These are phyloP conservation scores for Wilcoxina mikolae DNA, from an alignment of 495 filamentous ascomycete genomes.

Conservation along the genomic window DNA sequence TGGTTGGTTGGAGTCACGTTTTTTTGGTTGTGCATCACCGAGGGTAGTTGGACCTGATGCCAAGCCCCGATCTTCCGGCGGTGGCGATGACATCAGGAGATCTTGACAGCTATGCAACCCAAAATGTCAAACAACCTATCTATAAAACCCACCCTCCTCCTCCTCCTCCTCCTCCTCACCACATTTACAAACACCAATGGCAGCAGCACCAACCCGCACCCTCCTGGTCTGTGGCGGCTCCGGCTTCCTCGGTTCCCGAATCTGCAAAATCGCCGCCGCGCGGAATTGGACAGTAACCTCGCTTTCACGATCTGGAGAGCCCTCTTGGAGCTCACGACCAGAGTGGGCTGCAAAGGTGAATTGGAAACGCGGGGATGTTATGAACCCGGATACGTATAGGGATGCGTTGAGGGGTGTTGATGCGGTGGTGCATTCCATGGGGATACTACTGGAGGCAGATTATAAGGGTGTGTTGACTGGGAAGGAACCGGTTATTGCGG, in stretches of 20 bases:
- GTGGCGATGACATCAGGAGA: too few relatives aligned
- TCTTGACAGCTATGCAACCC: too few relatives aligned
- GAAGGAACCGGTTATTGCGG: slow-evolving; percentile 56
- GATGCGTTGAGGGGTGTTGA: slow-evolving; percentile 55
- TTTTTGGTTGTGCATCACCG: too few relatives aligned
- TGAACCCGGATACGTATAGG: slow-evolving; percentile 64
- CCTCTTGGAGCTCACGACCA: slow-evolving; percentile 62
- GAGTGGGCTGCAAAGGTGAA: slow-evolving; percentile 65
- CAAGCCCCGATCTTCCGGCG: too few relatives aligned
- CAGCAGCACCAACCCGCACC: slow-evolving; percentile 12
- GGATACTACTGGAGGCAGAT: slow-evolving; percentile 93
- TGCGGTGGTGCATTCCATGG: slow-evolving; percentile 82
- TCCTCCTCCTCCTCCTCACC: too few relatives aligned
- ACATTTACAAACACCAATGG: slow-evolving; percentile 8
- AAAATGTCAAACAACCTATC: too few relatives aligned
- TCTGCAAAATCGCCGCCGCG: slow-evolving; percentile 72
- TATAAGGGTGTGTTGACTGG: slow-evolving; percentile 88
- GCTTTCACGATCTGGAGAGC: slow-evolving; percentile 79
- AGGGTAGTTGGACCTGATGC: too few relatives aligned
- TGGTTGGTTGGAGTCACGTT: too few relatives aligned
- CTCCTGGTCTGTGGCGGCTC: slow-evolving; percentile 85
- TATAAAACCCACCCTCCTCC: too few relatives aligned
- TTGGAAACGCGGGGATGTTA: slow-evolving; percentile 78
- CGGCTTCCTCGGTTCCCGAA: slow-evolving; percentile 79
- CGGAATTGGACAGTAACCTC: slow-evolving; percentile 81